Evolutionary conservation across 2,329 filamentous ascomycete species (phyloP).

Genomic region (Metarhizium guizhouense): DNA sequence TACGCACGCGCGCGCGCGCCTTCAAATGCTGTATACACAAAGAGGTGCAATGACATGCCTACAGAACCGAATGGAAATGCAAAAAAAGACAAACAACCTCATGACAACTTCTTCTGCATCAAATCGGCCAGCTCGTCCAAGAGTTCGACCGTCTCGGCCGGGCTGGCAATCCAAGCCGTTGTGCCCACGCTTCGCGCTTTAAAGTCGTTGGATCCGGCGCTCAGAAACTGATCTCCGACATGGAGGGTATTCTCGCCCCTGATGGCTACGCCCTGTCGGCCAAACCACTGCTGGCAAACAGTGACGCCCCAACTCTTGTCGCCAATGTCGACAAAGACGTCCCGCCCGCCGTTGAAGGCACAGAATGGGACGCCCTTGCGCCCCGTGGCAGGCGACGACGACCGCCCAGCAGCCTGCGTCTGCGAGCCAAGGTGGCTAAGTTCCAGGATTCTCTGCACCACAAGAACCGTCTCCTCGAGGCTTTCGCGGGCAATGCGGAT

Average conservation of each 20-base stretch:
- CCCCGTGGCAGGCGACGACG: slow-evolving; percentile 8
- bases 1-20: too few relatives aligned
- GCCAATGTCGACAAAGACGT: slow-evolving; percentile 97
- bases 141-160: slow-evolving; percentile 79
- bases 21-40: too few relatives aligned
- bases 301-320: slow-evolving; percentile 96
- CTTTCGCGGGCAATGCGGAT: slow-evolving; percentile 74
- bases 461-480: slow-evolving; percentile 90
- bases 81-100: not conserved
- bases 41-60: too few relatives aligned
- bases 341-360: slow-evolving; percentile 94
- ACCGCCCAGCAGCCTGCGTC: slow-evolving; percentile 18
- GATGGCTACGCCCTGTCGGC: slow-evolving; percentile 42
- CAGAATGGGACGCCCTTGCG: slow-evolving; percentile 66
- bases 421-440: slow-evolving; percentile 50
- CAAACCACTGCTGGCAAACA: slow-evolving; percentile 87
- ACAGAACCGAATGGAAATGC: too few relatives aligned
- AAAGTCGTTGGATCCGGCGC: slow-evolving; percentile 93
- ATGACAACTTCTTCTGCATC: slow-evolving; percentile 21
- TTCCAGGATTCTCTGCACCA: slow-evolving; percentile 88
- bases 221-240: slow-evolving; percentile 94
- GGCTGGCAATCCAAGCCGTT: slow-evolving; percentile 94
- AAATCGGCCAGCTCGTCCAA: slow-evolving; percentile 70
- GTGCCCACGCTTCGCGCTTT: slow-evolving; percentile 87
- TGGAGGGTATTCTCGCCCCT: slow-evolving; percentile 75